Evolutionary conservation across 345 rosid genomes (phyloP).

Genomic region (Brassica carinata): DNA sequence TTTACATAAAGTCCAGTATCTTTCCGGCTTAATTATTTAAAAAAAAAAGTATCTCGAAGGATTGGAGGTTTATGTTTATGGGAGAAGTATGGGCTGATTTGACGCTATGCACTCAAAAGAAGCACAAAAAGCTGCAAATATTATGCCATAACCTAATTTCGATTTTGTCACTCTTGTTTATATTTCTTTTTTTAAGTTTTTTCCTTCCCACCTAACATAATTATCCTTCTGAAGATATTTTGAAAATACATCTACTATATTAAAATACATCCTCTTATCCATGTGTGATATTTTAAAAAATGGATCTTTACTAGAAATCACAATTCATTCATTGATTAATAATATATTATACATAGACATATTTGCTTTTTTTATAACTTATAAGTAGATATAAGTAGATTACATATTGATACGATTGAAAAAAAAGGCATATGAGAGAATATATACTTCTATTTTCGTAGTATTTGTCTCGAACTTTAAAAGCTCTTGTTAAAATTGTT

Average conservation of each 20-base stretch:
- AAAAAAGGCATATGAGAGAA: background rate
- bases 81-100: slow-evolving; percentile 42
- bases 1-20: too few relatives aligned
- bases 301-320: too few relatives aligned
- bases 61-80: slow-evolving; percentile 21
- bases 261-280: too few relatives aligned
- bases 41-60: too few relatives aligned
- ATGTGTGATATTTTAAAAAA: too few relatives aligned
- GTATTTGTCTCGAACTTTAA: background rate
- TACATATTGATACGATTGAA: background rate
- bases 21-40: too few relatives aligned
- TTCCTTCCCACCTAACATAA: background rate
- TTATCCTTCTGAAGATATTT: background rate
- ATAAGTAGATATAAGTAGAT: too few relatives aligned
- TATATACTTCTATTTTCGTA: background rate
- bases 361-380: too few relatives aligned
- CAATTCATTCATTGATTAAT: too few relatives aligned
- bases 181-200: background rate
- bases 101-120: slow-evolving; percentile 40
- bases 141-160: slow-evolving; percentile 24
- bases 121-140: slow-evolving; percentile 37
- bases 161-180: background rate
- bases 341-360: too few relatives aligned
- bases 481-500: background rate
- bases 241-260: too few relatives aligned